A percentile compares a stretch with the other conserved stretches of the same genome.
Evolutionary conservation across 176 grass and related monocot genomes (phyloP).

Genomic region (Aegilops bicornis): DNA sequence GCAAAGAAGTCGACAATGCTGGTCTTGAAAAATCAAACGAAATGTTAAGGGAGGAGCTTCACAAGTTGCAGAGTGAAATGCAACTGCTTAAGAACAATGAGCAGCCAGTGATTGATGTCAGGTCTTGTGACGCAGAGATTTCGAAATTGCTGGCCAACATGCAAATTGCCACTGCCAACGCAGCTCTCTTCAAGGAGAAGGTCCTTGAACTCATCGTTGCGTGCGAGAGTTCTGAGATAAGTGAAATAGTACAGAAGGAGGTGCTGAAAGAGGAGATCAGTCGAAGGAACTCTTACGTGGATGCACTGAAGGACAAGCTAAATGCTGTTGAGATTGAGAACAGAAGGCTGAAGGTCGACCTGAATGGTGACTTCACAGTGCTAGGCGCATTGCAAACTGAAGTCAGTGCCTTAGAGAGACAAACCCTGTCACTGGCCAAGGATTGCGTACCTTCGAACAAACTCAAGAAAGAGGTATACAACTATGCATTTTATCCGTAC

Average conservation of each 20-base stretch:
- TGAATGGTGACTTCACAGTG: conserved; percentile 63
- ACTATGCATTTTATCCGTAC: conserved; percentile 24
- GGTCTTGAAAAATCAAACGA: conserved; percentile 55
- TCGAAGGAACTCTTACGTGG: conserved; percentile 57
- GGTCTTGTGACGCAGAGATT: conserved; percentile 61
- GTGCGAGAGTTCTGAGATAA: conserved; percentile 87
- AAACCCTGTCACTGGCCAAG: conserved; percentile 60
- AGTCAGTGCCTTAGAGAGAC: conserved; percentile 62
- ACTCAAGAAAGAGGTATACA: conserved; percentile 65
- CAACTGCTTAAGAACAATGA: conserved; percentile 42
- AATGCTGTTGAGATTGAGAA: conserved; percentile 71
- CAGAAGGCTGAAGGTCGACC: conserved; percentile 74
- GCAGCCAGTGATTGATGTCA: conserved; percentile 53
- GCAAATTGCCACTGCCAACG: conserved; percentile 67
- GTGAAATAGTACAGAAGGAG: conserved; percentile 73
- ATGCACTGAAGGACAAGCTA: conserved; percentile 75
- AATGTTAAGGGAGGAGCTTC: conserved; percentile 48
- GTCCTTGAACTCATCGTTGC: conserved; percentile 64
- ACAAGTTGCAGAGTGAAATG: conserved; percentile 47
- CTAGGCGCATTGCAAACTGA: conserved; percentile 66
- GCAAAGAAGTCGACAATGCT: conserved; percentile 51
- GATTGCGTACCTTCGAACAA: conserved; percentile 53
- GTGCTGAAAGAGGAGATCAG: conserved; percentile 83
- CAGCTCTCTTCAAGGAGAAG: conserved; percentile 79
- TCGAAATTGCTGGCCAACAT: conserved; percentile 62